Conservation (phyloP, 2,329 filamentous ascomycete species). For the Fusarium multiceps region DNA sequence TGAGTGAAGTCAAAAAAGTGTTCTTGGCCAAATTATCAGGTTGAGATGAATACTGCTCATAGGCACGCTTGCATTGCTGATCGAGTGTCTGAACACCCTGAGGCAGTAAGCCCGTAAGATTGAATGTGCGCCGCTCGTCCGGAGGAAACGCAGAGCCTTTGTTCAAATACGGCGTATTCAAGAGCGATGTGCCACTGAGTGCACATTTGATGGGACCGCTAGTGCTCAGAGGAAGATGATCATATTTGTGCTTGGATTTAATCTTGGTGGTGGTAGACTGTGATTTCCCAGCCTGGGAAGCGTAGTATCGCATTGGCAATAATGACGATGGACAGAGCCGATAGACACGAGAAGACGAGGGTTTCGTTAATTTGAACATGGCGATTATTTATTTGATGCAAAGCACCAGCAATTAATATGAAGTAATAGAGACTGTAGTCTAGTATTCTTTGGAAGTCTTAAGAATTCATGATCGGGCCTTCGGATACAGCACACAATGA, state of each 20-base stretch:
- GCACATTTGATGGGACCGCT: slow-evolving; percentile 52
- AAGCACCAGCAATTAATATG: slow-evolving; percentile 1
- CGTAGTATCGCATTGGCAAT: slow-evolving; percentile 9
- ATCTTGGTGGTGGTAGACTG: slow-evolving; percentile 35
- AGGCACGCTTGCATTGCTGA: slow-evolving; percentile 80
- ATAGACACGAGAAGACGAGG: background rate
- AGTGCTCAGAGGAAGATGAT: slow-evolving; percentile 51
- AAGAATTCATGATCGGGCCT: slow-evolving; percentile 4
- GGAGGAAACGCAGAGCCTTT: slow-evolving; percentile 83
- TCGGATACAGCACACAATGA: slow-evolving; percentile 17
- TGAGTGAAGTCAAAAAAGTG: slow-evolving; percentile 86
- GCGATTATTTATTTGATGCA: background rate
- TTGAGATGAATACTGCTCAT: slow-evolving; percentile 77
- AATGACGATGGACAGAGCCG: background rate
- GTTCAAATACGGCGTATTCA: slow-evolving; percentile 67
- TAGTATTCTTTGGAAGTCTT: background rate
- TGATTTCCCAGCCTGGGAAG: slow-evolving; percentile 34
- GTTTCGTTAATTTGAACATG: slow-evolving; percentile 20
- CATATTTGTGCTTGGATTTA: slow-evolving; percentile 46
- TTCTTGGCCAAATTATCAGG: slow-evolving; percentile 80
- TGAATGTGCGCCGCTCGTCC: slow-evolving; percentile 76
- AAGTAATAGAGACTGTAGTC: background rate
- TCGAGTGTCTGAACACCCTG: slow-evolving; percentile 78
- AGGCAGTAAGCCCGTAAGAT: slow-evolving; percentile 78
- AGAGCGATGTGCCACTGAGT: slow-evolving; percentile 50